Evolutionary conservation across 2,329 filamentous ascomycete species (phyloP).

Genomic region (Xenosphaeropsis pyriputrescens): DNA sequence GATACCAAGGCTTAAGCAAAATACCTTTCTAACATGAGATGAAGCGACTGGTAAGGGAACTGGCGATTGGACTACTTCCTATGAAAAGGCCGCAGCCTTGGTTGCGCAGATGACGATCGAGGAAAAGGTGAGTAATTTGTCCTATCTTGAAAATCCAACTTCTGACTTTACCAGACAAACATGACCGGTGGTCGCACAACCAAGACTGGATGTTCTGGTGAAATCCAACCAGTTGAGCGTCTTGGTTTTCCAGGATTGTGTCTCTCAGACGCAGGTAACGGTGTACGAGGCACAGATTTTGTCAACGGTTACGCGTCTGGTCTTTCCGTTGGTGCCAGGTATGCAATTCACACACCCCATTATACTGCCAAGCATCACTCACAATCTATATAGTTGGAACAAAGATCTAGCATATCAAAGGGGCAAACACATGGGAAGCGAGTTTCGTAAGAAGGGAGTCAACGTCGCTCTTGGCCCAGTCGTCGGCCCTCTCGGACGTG

Average conservation of each 20-base stretch:
- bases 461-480: constrained; percentile 51
- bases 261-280: constrained; percentile 54
- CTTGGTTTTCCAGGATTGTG: constrained; percentile 45
- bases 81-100: constrained; percentile 49
- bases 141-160: constrained; percentile 44
- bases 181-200: constrained; percentile 36
- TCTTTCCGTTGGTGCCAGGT: constrained; percentile 25
- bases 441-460: constrained; percentile 59
- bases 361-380: constrained; percentile 56
- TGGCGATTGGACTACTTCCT: constrained; percentile 46
- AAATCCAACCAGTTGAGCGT: constrained; percentile 32
- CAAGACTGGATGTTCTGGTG: constrained; percentile 11
- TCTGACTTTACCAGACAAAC: constrained; percentile 21
- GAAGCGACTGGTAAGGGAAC: constrained; percentile 15
- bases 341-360: constrained; percentile 50
- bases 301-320: constrained; percentile 12
- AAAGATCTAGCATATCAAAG: constrained; percentile 48
- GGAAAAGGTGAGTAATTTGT: constrained; percentile 27
- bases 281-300: constrained; percentile 47
- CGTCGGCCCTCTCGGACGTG: constrained; percentile 55
- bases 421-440: constrained; percentile 55
- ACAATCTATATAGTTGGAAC: constrained; percentile 55
- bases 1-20: neutral
- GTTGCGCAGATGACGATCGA: constrained; percentile 34
- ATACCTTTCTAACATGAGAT: neutral